Conservation (phyloP, 495 filamentous ascomycete genomes). For the Elasticomyces elasticus region DNA sequence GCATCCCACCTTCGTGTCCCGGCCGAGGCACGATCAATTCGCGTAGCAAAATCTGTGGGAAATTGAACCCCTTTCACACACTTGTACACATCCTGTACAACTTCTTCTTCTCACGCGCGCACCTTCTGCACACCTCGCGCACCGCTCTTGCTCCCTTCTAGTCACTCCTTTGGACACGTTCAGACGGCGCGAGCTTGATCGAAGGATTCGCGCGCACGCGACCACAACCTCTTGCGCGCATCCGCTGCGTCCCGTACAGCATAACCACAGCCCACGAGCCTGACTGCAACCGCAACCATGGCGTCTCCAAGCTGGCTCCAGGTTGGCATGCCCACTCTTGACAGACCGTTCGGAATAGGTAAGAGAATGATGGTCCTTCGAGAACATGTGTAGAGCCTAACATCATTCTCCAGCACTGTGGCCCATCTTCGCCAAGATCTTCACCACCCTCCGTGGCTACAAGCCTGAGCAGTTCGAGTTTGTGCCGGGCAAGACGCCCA, state of each 20-base stretch:
- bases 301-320: slow-evolving; percentile 28
- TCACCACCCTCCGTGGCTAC: slow-evolving; percentile 60
- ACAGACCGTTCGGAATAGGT: slow-evolving; percentile 93
- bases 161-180: slow-evolving; percentile 2
- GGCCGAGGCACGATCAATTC: too few species aligned
- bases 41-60: too few species aligned
- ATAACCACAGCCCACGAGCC: background rate
- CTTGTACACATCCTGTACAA: background rate
- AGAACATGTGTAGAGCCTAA: too few species aligned
- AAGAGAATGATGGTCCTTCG: too few species aligned
- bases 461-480: slow-evolving; percentile 63
- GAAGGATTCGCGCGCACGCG: too few species aligned
- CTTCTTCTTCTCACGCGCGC: background rate
- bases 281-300: slow-evolving; percentile 6
- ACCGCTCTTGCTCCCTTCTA: background rate
- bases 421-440: slow-evolving; percentile 87
- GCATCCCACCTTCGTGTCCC: too few species aligned
- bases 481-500: slow-evolving; percentile 53
- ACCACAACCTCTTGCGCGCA: background rate
- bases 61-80: slow-evolving; percentile 1
- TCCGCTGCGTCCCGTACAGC: background rate
- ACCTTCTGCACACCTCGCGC: background rate
- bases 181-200: background rate
- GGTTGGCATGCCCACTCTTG: slow-evolving; percentile 55
- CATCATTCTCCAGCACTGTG: slow-evolving; percentile 77